Evolutionary conservation across 768 basidiomycete genomes (phyloP).

Genomic region (Leucocoprinus leucothites): DNA sequence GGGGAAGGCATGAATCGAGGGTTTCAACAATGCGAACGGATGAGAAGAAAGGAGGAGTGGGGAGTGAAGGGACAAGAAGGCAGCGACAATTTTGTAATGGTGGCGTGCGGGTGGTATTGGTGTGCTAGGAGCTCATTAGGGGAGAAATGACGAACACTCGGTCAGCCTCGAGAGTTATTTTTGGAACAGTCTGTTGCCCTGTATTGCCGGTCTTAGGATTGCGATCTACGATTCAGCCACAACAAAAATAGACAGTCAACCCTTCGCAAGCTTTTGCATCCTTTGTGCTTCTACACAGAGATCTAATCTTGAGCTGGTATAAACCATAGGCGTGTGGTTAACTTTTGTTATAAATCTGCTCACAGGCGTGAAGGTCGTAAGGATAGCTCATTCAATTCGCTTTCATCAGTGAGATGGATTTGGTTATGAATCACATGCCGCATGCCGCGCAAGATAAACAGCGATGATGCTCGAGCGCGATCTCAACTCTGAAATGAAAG

Average conservation of each 20-base stretch:
- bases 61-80: neutral
- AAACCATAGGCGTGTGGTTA: no score
- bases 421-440: no score
- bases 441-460: no score
- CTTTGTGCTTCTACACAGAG: no score
- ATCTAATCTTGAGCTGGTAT: no score
- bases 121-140: conserved; percentile 7
- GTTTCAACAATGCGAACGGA: neutral
- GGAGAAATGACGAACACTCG: conserved; percentile 7
- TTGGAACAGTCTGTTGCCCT: neutral
- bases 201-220: neutral
- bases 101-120: conserved; percentile 4
- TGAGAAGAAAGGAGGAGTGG: neutral
- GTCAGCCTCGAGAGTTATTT: neutral
- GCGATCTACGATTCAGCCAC: neutral
- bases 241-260: neutral
- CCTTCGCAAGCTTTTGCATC: neutral
- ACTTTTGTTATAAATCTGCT: no score
- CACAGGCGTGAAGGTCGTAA: no score
- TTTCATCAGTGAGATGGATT: no score
- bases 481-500: neutral
- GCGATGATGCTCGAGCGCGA: neutral
- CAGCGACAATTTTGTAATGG: neutral
- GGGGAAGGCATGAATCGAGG: neutral
- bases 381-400: no score